phyloP scores from a whole-genome alignment of 2,329 filamentous ascomycete species.

The Cryphonectria radicalis region DNA sequence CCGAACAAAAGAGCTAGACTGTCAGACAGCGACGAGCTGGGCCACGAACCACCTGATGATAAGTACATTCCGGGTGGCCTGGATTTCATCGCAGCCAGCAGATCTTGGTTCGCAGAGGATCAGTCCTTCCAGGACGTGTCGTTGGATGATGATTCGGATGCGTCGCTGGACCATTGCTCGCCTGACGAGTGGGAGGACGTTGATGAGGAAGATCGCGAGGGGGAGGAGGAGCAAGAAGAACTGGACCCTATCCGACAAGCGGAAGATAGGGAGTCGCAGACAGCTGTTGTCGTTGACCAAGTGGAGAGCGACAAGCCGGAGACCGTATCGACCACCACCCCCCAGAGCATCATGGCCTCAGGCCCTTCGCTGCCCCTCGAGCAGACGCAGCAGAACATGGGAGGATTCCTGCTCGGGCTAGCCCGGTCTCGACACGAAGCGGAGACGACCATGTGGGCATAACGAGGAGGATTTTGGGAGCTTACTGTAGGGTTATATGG shows the following conservation, averaged over 20 bases:
- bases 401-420: not conserved
- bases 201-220: slow-evolving; percentile 5
- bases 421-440: not conserved
- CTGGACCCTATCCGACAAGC: slow-evolving; percentile 27
- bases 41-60: not conserved
- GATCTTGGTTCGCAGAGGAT: slow-evolving; percentile 13
- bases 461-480: slow-evolving; percentile 9
- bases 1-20: not conserved
- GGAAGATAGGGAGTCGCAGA: slow-evolving; percentile 20
- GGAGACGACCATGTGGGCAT: not conserved
- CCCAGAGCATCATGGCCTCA: not conserved
- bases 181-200: slow-evolving; percentile 28
- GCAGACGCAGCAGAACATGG: not conserved
- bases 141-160: slow-evolving; percentile 22
- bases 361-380: not conserved
- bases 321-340: not conserved
- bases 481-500: slow-evolving; percentile 24
- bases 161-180: slow-evolving; percentile 18
- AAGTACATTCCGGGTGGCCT: slow-evolving; percentile 2
- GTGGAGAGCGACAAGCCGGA: slow-evolving; percentile 16
- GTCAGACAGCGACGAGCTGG: slow-evolving; percentile 2
- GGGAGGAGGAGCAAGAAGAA: slow-evolving; percentile 9
- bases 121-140: slow-evolving; percentile 27
- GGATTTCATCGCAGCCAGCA: not conserved
- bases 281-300: slow-evolving; percentile 22